Evolutionary conservation across 1,139 yeast genomes (phyloP), one percentile per base, ranked within the genome.

Genomic region (Nakaseomyces uthaithaninus): DNA sequence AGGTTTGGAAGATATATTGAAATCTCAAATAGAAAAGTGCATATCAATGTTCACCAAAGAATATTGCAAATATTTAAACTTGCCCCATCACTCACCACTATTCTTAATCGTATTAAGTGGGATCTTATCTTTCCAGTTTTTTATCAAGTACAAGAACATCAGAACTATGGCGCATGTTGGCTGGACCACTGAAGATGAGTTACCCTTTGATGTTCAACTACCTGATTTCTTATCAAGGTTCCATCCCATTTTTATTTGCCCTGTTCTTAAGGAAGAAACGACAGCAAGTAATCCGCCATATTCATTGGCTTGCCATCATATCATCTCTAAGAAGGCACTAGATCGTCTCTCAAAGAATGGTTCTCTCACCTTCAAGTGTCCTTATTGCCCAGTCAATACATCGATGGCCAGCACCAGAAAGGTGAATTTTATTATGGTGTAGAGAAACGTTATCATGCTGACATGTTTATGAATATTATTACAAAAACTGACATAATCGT

Each of bases 161-260:
- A 59, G 65, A 49, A 62, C 68, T n/a, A 63, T 64, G 27, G 51
- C 60, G 5, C 62, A 59, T 45, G 68, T 77, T 6, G 78, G 72
- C 44, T 75, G 81, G 81, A 67, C 77, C 1, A 66, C 76, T 0
- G 57, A 63, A 26, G 67, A 72, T 46, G 83, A 78, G 55, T 55
- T 78, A 23, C 83, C 84, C 3, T 74, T 77, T 40, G 82, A 75
- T 45, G 68, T 76, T 28, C 68, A 70, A 23, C 58, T 78, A 22
- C 84, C 85, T 0, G 58, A 60, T 0, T 61, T 62, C 24, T 58
- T 75, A 37, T 67, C 66, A 37, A 60, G 70, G 43, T 83, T 77
- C 62, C 96, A 87, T 60, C 85, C 94, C 0, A 78, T 87, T 3
- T 87, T 86, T 60, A 87, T 86, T 3, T 87, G 96, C 59, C 96